Evolutionary conservation across 2,329 filamentous ascomycete genomes (phyloP).

Genomic region (Ambrosiella beaveri): DNA sequence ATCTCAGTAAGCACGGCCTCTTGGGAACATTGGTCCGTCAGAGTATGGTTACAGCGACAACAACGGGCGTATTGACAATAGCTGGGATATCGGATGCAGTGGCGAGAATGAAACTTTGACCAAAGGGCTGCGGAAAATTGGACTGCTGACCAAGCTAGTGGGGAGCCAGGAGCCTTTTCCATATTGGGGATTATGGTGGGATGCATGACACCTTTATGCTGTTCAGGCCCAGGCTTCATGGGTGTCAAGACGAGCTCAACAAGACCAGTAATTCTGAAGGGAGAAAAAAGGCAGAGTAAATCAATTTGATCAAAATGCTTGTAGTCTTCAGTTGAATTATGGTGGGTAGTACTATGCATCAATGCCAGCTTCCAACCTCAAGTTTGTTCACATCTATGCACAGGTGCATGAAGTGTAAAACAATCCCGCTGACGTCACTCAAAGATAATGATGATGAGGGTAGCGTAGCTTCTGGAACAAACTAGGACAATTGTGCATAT

Average conservation of each 20-base stretch:
- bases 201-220: no score
- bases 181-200: no score
- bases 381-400: not conserved
- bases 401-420: not conserved
- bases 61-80: not conserved
- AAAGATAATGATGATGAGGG: slow-evolving; percentile 9
- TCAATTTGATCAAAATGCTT: no score
- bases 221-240: no score
- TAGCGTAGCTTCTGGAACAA: not conserved
- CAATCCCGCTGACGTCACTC: slow-evolving; percentile 4
- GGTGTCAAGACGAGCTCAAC: no score
- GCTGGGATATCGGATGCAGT: not conserved
- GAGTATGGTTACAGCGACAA: not conserved
- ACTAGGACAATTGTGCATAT: not conserved
- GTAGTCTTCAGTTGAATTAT: no score
- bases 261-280: not conserved
- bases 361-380: not conserved
- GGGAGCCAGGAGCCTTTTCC: no score
- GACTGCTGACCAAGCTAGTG: no score
- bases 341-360: not conserved
- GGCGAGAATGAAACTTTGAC: not conserved
- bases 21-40: not conserved
- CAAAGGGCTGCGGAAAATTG: not conserved
- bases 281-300: no score
- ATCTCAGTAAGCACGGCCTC: not conserved